Evolutionary conservation across 371 early-diverging fungal species (phyloP), one percentile per base, ranked within the genome.

Genomic region (Actinomucor elegans): DNA sequence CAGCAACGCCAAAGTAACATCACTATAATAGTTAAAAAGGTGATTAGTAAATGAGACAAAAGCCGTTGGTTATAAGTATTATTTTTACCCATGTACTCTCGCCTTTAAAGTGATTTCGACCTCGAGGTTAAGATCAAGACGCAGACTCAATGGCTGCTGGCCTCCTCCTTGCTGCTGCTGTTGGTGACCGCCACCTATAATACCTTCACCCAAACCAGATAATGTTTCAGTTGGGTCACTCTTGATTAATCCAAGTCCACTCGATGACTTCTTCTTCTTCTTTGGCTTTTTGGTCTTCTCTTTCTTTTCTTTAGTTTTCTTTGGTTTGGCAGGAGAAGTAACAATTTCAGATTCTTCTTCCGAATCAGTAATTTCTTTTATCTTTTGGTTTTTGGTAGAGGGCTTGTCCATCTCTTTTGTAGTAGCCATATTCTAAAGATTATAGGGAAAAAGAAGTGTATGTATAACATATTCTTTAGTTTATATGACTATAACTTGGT

Each of bases 41-140:
- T n/a, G n/a, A n/a, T n/a, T n/a, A n/a, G n/a, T n/a, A n/a, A n/a
- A n/a, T n/a, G n/a, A n/a, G n/a, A n/a, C n/a, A n/a, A n/a, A n/a
- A n/a, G n/a, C n/a, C n/a, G n/a, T n/a, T n/a, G n/a, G n/a, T n/a
- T n/a, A n/a, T n/a, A n/a, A n/a, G n/a, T n/a, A n/a, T n/a, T n/a
- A n/a, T n/a, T n/a, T n/a, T n/a, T n/a, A n/a, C n/a, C n/a, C 67
- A 35, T 67, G 67, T 3, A 67, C 59, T 26, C 59, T 29, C 7
- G 67, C 67, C 31, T 67, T 67, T n/a, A 67, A 33, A 31, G 58
- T 58, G 31, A 67, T 59, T 38, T 67, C 67, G n/a, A 67, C 58
- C n/a, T 67, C 67, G 18, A 67, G 47, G 24, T 67, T 67, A 34
- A 67, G 59, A 41, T 67, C 67, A 35, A 67, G 48, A 42, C 67